phyloP scores from a whole-genome alignment of 2,329 filamentous ascomycete genomes.

The Aspergillus brunneoviolaceus region DNA sequence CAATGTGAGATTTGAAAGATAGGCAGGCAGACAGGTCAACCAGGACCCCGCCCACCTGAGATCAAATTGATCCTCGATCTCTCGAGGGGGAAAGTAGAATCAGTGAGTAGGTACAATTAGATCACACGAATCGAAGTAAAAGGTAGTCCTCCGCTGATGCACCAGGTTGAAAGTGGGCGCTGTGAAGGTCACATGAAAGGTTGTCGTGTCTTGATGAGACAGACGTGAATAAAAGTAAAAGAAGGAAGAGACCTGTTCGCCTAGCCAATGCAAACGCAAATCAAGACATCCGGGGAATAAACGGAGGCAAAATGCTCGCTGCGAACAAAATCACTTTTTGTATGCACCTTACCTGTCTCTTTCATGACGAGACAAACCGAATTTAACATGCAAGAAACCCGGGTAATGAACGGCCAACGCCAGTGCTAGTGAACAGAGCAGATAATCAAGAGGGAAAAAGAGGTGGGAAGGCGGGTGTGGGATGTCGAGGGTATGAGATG shows the following conservation, averaged over 20 bases:
- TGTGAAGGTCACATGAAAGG: not conserved
- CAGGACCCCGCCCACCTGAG: not conserved
- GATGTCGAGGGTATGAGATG: not conserved
- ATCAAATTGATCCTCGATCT: not conserved
- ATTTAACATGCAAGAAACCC: constrained; percentile 9
- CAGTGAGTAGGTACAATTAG: not conserved
- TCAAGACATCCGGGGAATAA: not conserved
- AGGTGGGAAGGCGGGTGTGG: constrained; percentile 8
- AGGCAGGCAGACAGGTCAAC: not conserved
- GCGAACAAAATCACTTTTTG: constrained; percentile 9
- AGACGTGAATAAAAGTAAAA: not conserved
- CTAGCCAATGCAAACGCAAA: constrained; percentile 11
- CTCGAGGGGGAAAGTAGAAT: not conserved
- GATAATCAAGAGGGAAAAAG: constrained; percentile 1
- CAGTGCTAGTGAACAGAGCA: constrained; percentile 16
- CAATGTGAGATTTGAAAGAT: no score
- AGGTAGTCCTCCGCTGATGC: not conserved
- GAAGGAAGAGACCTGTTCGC: constrained; percentile 5
- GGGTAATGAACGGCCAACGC: constrained; percentile 11
- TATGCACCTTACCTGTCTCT: not conserved
- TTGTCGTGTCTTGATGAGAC: constrained; percentile 2
- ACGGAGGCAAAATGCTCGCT: constrained; percentile 3
- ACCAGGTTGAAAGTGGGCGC: not conserved
- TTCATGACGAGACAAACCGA: not conserved
- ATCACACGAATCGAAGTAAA: constrained; percentile 4